Base-by-base conservation (phyloP, 2,329 filamentous ascomycete species). In the Ophiostoma perfectum region DNA sequence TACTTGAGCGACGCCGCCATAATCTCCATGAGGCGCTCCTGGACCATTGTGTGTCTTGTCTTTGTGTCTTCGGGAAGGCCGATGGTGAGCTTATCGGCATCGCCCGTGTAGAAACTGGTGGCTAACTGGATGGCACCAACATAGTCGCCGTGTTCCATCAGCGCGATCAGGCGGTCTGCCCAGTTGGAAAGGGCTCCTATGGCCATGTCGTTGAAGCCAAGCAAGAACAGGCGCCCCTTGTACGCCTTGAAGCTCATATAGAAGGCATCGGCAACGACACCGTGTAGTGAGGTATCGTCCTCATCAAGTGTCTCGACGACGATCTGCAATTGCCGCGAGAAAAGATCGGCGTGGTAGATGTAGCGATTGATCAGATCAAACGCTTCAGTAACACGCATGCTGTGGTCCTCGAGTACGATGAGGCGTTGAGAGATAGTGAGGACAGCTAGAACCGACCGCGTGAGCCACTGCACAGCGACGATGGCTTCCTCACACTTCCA, bases 131-230 rank as follows among this genome's bases (percentile, higher is more conserved):
- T 97, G 1, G 95, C 93, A 12, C 88, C 90, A 72, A 99, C 90
- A 75, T 96, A 97, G 78, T 98, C 93, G n/a, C 95, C 95, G 68
- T 93, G 87, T 76, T 98, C 93, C 91, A 99, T 97, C 73, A 98
- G 83, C 0, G 94, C 93, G 72, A 97, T 88, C 18, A 99, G 81
- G 55, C 95, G 85, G 77, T 99, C 95, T 2, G 95, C 94, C 95
- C 95, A 99, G 73, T 99, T 99, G 0, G 95, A 98, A 45, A 99
- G 80, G 4, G 90, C 91, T 1, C 95, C 95, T 64, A 98, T 91
- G 0, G 92, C 92, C 55, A 97, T 82, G 75, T 98, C 94, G 75
- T 94, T 95, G 79, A 94, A 93, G n/a, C 95, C 93, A 8, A 99
- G 83, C 4, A 98, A 80, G 75, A 99, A 99, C 47, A 97, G 82